phyloP scores from a whole-genome alignment of 352 stramenopile species.

The Phytophthora ohioensis region DNA sequence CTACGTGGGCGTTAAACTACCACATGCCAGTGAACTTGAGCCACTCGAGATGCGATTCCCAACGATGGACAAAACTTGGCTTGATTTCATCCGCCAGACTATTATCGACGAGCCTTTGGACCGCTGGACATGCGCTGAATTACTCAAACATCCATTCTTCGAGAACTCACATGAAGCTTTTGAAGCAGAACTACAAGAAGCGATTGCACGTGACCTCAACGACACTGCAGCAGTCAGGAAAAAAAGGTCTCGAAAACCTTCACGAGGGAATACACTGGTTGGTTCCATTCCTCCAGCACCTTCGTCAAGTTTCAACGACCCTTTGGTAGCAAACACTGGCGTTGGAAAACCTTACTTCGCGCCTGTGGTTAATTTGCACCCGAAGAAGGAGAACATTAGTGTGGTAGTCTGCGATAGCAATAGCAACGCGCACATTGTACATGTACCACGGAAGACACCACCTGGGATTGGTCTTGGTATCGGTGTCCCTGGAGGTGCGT shows the following conservation, averaged over 20 bases:
- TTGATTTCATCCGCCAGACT: constrained; percentile 80
- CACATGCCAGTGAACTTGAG: constrained; percentile 63
- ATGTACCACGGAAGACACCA: constrained; percentile 25
- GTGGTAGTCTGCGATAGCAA: constrained; percentile 14
- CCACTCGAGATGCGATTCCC: constrained; percentile 70
- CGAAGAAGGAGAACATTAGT: constrained; percentile 34
- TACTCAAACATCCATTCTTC: constrained; percentile 83
- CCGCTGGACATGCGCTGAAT: constrained; percentile 80
- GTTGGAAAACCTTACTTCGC: constrained; percentile 41
- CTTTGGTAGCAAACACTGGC: constrained; percentile 5
- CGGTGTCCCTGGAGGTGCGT: constrained; percentile 11
- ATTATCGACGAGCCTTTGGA: constrained; percentile 83
- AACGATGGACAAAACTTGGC: constrained; percentile 65
- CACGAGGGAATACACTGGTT: constrained; percentile 9
- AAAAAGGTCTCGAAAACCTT: constrained; percentile 64
- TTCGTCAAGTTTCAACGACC: constrained; percentile 30
- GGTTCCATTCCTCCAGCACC: constrained; percentile 8
- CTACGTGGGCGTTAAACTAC: constrained; percentile 84
- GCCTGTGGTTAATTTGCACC: constrained; percentile 24
- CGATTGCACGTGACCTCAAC: constrained; percentile 73
- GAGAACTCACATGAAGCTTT: constrained; percentile 61
- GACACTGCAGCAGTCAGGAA: constrained; percentile 69
- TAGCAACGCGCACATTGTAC: constrained; percentile 23
- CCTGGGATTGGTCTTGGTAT: constrained; percentile 21
- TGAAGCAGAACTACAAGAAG: constrained; percentile 73